Evolutionary conservation across 1,139 yeast species (phyloP).

Genomic region (Starmera stellimalicola): DNA sequence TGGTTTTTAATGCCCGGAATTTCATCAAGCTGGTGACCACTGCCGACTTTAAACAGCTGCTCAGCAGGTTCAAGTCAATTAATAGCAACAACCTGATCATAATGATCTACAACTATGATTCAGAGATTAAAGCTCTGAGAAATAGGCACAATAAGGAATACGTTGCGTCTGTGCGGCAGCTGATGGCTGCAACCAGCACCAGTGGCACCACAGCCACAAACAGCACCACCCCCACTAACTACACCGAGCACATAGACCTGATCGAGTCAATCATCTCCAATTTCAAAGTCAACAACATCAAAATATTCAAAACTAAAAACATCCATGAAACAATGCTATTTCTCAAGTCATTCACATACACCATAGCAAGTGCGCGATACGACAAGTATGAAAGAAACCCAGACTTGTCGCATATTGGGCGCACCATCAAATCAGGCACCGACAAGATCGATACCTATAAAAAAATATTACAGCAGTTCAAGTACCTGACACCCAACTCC

Average conservation of each 20-base stretch:
- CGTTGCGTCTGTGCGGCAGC: constrained; percentile 28
- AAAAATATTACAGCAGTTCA: constrained; percentile 44
- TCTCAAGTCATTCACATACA: constrained; percentile 46
- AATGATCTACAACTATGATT: constrained; percentile 39
- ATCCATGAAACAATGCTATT: constrained; percentile 41
- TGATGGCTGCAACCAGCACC: constrained; percentile 8
- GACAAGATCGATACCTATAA: constrained; percentile 36
- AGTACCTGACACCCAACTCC: constrained; percentile 39
- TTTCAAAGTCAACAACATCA: constrained; percentile 34
- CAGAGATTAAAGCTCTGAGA: constrained; percentile 33
- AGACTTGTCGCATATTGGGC: constrained; percentile 44
- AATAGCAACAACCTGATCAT: constrained; percentile 25
- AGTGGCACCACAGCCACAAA: constrained; percentile 5
- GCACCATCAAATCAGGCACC: constrained; percentile 44
- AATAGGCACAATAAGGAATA: constrained; percentile 38
- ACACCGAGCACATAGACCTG: constrained; percentile 15
- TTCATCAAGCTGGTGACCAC: constrained; percentile 30
- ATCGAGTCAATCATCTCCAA: constrained; percentile 25
- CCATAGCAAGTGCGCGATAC: constrained; percentile 42
- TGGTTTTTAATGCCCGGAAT: constrained; percentile 38
- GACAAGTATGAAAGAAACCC: constrained; percentile 48
- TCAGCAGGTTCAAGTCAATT: constrained; percentile 17
- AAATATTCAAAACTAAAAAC: constrained; percentile 39
- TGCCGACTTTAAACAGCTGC: constrained; percentile 17
- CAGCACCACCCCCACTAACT: too few species aligned